Evolutionary conservation across 139 green algal genomes (phyloP), one percentile per base, ranked within the genome.

Genomic region (Pleodorina starrii): DNA sequence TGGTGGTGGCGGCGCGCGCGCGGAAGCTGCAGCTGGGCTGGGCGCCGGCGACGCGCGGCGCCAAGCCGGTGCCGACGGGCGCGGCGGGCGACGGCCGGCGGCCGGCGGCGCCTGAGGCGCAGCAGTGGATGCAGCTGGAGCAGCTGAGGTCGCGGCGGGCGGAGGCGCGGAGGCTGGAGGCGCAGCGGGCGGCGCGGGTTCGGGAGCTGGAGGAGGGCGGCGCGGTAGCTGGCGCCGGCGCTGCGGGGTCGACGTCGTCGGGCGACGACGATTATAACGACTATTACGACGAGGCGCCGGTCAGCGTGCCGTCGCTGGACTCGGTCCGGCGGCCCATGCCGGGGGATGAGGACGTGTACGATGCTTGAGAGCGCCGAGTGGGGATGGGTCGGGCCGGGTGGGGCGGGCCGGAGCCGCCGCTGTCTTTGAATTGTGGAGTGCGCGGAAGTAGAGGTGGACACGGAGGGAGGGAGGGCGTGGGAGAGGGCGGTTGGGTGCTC

Each of bases 51-150:
- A 3, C 21, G 84, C 12, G 36, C 2, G 48, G 48, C 84, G 69
- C 4, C 36, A 89, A 89, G 84, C 69, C 84, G 35, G 1, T 35
- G 38, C 82, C 82, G n/a, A 57, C 36, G 10, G 63, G 69, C n/a
- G 69, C 11, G 69, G 84, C 50, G 4, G 84, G 84, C 48, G 50
- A 72, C 4, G 84, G 84, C 3, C 69, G 84, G n/a, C 35, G 38
- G 48, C 36, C 36, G 36, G 19, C 50, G 32, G 35, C 69, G 68
- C 36, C 50, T 4, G 84, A 89, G 36, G 50, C 32, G 48, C 84
- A 83, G 84, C 69, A 73, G 84, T 83, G 69, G 84, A 4, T 79
- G 46, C 69, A 73, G 69, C 23, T 82, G 69, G n/a, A 89, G 84
- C 32, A 44, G 69, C 46, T 71, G 29, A 21, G 35, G 48, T 7